Percentiles rank a stretch among this genome's conserved stretches.
Evolutionary conservation across 345 rosid genomes (phyloP).

Genomic region (Ailanthus altissimus): DNA sequence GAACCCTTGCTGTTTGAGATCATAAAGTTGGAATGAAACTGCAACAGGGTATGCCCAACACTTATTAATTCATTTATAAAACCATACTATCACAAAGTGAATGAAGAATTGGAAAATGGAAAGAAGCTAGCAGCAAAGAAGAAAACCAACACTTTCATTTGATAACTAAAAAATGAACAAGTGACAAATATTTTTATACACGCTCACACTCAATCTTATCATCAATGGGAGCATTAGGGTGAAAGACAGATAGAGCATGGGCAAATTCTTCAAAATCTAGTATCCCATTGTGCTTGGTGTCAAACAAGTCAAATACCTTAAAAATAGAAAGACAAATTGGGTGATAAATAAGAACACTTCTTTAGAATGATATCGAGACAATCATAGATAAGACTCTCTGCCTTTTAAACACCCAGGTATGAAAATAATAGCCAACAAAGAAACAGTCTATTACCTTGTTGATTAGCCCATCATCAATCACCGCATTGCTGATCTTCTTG

Average conservation of each 20-base stretch:
- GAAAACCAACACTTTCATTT: neutral
- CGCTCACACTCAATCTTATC: slow-evolving; percentile 81
- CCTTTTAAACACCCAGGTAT: neutral
- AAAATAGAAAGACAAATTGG: neutral
- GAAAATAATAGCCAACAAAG: neutral
- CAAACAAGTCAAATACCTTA: slow-evolving; percentile 91
- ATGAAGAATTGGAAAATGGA: neutral
- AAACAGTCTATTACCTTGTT: slow-evolving; percentile 60
- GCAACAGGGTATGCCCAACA: slow-evolving; percentile 27
- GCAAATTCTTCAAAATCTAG: slow-evolving; percentile 90
- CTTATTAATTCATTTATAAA: slow-evolving; percentile 13
- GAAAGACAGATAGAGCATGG: slow-evolving; percentile 83
- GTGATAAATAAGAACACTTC: slow-evolving; percentile 4
- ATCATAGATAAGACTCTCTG: neutral
- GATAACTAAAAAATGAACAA: neutral
- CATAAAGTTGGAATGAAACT: slow-evolving; percentile 93
- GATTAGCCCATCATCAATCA: slow-evolving; percentile 90
- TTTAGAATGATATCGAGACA: neutral
- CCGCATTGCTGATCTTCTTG: slow-evolving; percentile 96
- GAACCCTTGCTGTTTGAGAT: slow-evolving; percentile 88
- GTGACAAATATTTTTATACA: neutral
- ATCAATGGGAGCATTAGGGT: slow-evolving; percentile 80
- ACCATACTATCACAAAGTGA: neutral
- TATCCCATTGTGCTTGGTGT: slow-evolving; percentile 81
- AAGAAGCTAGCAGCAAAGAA: slow-evolving; percentile 6